These are phyloP conservation scores for Sugiyamaella neomexicana DNA, from an alignment of 1,139 yeast genomes.

Conservation along the genomic window DNA sequence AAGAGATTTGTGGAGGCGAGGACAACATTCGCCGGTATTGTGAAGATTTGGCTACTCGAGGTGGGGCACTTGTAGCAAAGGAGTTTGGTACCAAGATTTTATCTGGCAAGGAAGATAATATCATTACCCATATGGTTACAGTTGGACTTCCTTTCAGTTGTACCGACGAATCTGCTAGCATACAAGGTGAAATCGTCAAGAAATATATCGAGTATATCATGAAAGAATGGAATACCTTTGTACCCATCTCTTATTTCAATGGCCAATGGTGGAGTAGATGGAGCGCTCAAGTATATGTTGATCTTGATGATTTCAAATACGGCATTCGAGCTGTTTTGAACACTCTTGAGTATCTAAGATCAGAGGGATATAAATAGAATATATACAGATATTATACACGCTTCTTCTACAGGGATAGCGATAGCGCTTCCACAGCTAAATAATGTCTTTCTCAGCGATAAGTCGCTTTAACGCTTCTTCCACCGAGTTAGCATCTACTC, in stretches of 20 bases:
- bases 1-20: slow-evolving; percentile 57
- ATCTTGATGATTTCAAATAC: slow-evolving; percentile 52
- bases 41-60: slow-evolving; percentile 46
- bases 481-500: slow-evolving; percentile 32
- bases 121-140: slow-evolving; percentile 50
- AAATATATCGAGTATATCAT: slow-evolving; percentile 30
- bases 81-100: slow-evolving; percentile 41
- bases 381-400: neutral
- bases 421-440: too few relatives aligned
- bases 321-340: slow-evolving; percentile 44
- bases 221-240: slow-evolving; percentile 46
- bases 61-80: slow-evolving; percentile 44
- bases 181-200: slow-evolving; percentile 19
- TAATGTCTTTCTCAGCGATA: too few relatives aligned
- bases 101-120: slow-evolving; percentile 35
- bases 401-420: too few relatives aligned
- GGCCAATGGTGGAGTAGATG: slow-evolving; percentile 52
- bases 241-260: slow-evolving; percentile 49
- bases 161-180: slow-evolving; percentile 14
- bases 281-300: slow-evolving; percentile 62
- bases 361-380: slow-evolving; percentile 8
- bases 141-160: slow-evolving; percentile 44
- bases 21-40: slow-evolving; percentile 52
- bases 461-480: slow-evolving; percentile 18
- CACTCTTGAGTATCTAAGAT: slow-evolving; percentile 21